A percentile compares a stretch with the other conserved stretches of the same genome.
These are phyloP conservation scores for Flaveria trinervia DNA, from an alignment of 129 eudicot genomes.

Conservation along the genomic window DNA sequence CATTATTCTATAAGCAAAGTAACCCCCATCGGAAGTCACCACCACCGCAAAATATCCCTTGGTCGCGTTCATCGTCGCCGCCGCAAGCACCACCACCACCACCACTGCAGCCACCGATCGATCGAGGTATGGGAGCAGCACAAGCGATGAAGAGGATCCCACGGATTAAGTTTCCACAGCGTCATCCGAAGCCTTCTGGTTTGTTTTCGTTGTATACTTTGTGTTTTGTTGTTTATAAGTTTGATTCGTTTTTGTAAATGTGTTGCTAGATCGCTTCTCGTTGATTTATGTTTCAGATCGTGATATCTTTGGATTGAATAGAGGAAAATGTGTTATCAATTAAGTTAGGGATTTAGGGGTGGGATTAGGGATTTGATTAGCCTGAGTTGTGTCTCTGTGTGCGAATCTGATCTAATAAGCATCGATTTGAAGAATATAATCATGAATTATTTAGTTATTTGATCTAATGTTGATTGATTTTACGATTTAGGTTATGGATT, in stretches of 20 bases:
- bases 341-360: slow-evolving; percentile 5
- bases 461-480: not conserved
- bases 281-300: not conserved
- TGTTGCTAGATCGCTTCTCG: not conserved
- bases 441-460: not conserved
- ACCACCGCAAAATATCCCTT: slow-evolving; percentile 18
- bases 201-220: not conserved
- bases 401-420: not conserved
- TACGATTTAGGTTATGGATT: slow-evolving; percentile 5
- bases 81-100: not conserved
- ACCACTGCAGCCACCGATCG: not conserved
- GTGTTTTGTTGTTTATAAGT: not conserved
- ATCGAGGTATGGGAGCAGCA: slow-evolving; percentile 40
- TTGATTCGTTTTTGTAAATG: slow-evolving; percentile 3
- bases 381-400: not conserved
- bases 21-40: slow-evolving; percentile 20
- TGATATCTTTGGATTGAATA: not conserved
- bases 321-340: not conserved
- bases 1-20: slow-evolving; percentile 28
- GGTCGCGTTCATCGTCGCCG: slow-evolving; percentile 21
- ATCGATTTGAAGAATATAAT: not conserved
- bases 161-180: slow-evolving; percentile 76
- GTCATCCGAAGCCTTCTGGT: slow-evolving; percentile 68
- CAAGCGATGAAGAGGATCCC: slow-evolving; percentile 83
- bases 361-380: slow-evolving; percentile 1